Conservation (phyloP, 176 grass and related monocot genomes). For the Elymus sibiricus region DNA sequence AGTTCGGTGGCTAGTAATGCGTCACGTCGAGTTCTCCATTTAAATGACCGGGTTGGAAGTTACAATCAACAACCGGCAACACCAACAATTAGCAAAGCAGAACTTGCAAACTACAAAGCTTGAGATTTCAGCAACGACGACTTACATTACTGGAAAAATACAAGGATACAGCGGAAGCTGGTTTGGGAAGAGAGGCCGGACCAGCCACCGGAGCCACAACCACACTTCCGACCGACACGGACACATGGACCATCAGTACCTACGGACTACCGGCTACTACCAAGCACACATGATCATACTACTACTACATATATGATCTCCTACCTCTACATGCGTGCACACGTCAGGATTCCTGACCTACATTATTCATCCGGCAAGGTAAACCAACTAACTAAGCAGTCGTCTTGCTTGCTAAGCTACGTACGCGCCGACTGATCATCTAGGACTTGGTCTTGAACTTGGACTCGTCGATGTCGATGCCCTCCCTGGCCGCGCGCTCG, state of each 20-base stretch:
- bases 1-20: too few species aligned
- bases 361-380: background rate
- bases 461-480: conserved; percentile 56
- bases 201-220: background rate
- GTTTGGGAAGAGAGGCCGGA: background rate
- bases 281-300: background rate
- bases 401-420: background rate
- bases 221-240: background rate
- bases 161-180: background rate
- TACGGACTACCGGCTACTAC: background rate
- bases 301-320: background rate
- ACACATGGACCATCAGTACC: background rate
- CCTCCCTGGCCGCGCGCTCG: conserved; percentile 41
- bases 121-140: background rate
- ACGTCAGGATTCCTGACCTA: background rate
- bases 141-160: background rate
- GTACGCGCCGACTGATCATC: background rate
- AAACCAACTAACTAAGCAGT: background rate
- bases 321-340: background rate
- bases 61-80: background rate
- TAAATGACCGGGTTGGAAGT: background rate
- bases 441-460: conserved; percentile 49
- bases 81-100: background rate
- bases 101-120: too few species aligned
- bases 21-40: background rate